Base-by-base conservation (phyloP, 2,329 filamentous ascomycete genomes). In the Colletotrichum somersetense region DNA sequence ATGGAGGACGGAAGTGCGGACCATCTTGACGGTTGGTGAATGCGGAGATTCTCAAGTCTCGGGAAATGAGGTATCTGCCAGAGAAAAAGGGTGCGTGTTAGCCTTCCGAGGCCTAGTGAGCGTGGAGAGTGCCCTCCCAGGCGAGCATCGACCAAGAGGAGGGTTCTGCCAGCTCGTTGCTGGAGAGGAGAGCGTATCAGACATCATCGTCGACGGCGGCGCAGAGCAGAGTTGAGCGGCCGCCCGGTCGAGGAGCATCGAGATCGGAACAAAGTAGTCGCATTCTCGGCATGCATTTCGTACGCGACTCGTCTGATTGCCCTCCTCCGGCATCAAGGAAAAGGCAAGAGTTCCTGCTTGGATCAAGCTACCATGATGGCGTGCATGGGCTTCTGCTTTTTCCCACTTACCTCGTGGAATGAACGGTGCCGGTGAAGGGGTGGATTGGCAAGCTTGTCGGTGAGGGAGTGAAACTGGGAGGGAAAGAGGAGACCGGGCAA, bases 1-100 rank as follows among this genome's bases (percentile, higher is more conserved):
- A 91, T 98, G 97, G 87, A 99, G 95, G 83, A 98, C 96, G 85
- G 95, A 97, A 83, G 96, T 98, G 89, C 94, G 95, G 88, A 98
- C 95, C 96, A 99, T 99, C 85, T 93, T 98, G 91, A 84, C 91
- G 91, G 89, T 89, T 77, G 83, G 80, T 75, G 76, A 74, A 65
- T 72, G 79, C 78, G 82, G 89, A 94, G 92, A 94, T 94, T 94
- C 92, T 95, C 92, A 92, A 89, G 89, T 93, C 91, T 86, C 79
- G 80, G 82, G 85, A 89, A 85, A 85, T 89, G 89, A 91, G 89
- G 89, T 91, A 89, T 91, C 89, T 91, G 83, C 81, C 81, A 79
- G 59, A 74, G 68, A 69, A 76, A 75, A 77, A 74, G 73, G 71
- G 77, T 77, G 75, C 78, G 81, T 69, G 87, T 91, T 91, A 91